A percentile compares a stretch with the other conserved stretches of the same genome.
Conservation (phyloP, 1,284 basidiomycete genomes). For the Pulveroboletus sp. region DNA sequence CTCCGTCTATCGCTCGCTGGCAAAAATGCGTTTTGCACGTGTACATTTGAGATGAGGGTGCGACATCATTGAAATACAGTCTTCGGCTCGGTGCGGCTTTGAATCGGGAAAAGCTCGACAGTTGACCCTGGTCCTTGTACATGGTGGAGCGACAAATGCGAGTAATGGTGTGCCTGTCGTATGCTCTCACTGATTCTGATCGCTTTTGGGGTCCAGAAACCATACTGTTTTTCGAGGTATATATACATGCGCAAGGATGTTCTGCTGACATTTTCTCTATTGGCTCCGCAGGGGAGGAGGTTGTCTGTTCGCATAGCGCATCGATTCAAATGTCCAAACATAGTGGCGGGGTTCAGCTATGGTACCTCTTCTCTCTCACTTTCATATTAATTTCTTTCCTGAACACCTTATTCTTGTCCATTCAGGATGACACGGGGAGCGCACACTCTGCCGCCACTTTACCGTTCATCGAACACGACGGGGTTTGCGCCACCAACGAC, state of each 20-base stretch:
- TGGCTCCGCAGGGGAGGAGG: too few species aligned
- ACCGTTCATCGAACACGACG: too few species aligned
- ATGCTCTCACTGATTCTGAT: neutral
- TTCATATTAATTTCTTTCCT: neutral
- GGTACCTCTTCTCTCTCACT: neutral
- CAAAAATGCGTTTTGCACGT: constrained; percentile 30
- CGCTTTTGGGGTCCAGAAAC: neutral
- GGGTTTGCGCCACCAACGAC: too few species aligned
- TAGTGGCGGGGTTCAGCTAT: neutral
- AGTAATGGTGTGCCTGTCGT: neutral
- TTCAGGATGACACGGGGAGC: neutral
- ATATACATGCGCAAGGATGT: neutral
- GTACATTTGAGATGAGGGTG: constrained; percentile 11
- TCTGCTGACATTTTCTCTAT: neutral
- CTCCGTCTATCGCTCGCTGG: constrained; percentile 18
- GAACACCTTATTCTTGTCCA: neutral
- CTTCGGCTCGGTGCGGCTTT: constrained; percentile 16
- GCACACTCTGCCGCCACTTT: too few species aligned
- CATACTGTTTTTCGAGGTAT: neutral
- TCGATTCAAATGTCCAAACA: neutral
- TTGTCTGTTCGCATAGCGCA: neutral
- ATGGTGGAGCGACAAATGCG: neutral
- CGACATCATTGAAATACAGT: neutral
- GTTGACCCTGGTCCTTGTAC: neutral
- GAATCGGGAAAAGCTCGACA: constrained; percentile 4